These are phyloP conservation scores for Geotrichum fermentans DNA, from an alignment of 1,139 yeast species.

Conservation along the genomic window DNA sequence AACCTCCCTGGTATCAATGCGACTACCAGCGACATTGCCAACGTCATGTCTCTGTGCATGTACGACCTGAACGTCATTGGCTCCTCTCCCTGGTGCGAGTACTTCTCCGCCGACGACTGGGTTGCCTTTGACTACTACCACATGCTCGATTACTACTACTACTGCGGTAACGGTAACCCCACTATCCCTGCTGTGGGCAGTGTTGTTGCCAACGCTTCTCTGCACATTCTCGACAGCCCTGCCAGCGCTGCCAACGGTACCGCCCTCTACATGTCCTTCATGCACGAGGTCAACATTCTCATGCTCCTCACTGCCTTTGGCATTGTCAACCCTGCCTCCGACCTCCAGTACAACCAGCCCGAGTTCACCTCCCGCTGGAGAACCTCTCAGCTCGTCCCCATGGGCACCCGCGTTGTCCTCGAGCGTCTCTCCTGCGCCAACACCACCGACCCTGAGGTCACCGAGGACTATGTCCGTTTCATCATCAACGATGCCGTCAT, in stretches of 20 bases:
- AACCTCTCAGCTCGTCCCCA: constrained; percentile 48
- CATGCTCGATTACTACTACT: constrained; percentile 49
- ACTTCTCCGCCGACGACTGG: constrained; percentile 55
- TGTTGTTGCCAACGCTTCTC: constrained; percentile 48
- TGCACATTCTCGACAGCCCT: constrained; percentile 39
- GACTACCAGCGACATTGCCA: constrained; percentile 42
- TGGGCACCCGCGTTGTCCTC: constrained; percentile 52
- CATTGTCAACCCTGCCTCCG: constrained; percentile 41
- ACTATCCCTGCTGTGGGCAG: constrained; percentile 46
- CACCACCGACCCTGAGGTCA: constrained; percentile 19
- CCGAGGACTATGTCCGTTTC: constrained; percentile 45
- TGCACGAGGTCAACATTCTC: constrained; percentile 57
- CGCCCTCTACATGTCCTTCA: constrained; percentile 45
- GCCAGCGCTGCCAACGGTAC: constrained; percentile 38
- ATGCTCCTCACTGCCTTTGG: constrained; percentile 51
- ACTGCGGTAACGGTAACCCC: constrained; percentile 51
- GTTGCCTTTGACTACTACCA: constrained; percentile 44
- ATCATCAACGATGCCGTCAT: constrained; percentile 58
- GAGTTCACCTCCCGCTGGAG: constrained; percentile 45
- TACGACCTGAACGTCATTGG: constrained; percentile 55
- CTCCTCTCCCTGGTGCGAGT: constrained; percentile 49
- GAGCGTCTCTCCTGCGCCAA: constrained; percentile 47
- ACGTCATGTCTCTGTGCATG: constrained; percentile 50
- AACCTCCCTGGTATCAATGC: constrained; percentile 45
- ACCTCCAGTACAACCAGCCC: constrained; percentile 38